A percentile compares a stretch with the other conserved stretches of the same genome.
Evolutionary conservation across 495 filamentous ascomycete genomes (phyloP).

Genomic region (Rusavskia elegans): DNA sequence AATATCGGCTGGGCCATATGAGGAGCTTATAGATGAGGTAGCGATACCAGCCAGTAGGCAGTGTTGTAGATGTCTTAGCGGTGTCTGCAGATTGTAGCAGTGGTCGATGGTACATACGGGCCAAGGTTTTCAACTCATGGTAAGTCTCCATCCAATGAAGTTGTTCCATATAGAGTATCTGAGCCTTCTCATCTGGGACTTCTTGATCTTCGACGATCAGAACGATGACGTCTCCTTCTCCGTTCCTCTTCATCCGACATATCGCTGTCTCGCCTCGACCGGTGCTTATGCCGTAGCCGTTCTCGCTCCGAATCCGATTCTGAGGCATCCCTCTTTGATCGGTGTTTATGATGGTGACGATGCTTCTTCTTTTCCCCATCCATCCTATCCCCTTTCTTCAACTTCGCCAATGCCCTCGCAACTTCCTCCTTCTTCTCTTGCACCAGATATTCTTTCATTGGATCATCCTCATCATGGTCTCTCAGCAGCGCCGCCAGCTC

Average conservation of each 20-base stretch:
- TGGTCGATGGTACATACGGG: too few relatives aligned
- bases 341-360: conserved; percentile 42
- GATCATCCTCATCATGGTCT: conserved; percentile 87
- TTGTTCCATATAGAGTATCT: too few relatives aligned
- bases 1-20: too few relatives aligned
- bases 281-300: not conserved
- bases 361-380: conserved; percentile 17
- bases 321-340: conserved; percentile 4
- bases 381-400: conserved; percentile 27
- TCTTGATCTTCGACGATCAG: not conserved
- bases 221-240: not conserved
- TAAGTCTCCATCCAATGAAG: too few relatives aligned
- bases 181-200: not conserved
- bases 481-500: conserved; percentile 61
- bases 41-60: too few relatives aligned
- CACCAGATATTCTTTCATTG: conserved; percentile 85
- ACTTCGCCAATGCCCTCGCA: conserved; percentile 44
- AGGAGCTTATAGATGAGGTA: too few relatives aligned
- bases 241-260: not conserved
- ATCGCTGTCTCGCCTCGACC: conserved; percentile 10
- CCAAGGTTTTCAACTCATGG: too few relatives aligned
- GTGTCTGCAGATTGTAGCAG: too few relatives aligned
- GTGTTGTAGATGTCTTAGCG: too few relatives aligned
- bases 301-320: not conserved
- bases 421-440: conserved; percentile 83